A percentile compares a stretch with the other conserved stretches of the same genome.
These are phyloP conservation scores for Aspergillus sp. DNA, from an alignment of 2,329 filamentous ascomycete species.

Conservation along the genomic window DNA sequence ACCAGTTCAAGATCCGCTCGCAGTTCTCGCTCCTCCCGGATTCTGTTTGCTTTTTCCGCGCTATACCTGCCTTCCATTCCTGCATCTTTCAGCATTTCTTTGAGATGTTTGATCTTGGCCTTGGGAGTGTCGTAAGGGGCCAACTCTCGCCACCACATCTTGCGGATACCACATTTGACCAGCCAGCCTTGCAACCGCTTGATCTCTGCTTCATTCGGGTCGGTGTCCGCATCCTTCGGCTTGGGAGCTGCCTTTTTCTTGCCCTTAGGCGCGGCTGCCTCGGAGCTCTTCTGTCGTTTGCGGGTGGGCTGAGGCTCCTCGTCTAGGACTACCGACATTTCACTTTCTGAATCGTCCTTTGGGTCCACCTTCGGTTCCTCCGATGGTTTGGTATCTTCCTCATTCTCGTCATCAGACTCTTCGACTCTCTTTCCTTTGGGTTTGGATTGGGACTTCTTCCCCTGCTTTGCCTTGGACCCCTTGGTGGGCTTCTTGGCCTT, in stretches of 20 bases:
- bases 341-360: slow-evolving; percentile 58
- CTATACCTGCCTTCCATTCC: slow-evolving; percentile 92
- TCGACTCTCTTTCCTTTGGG: slow-evolving; percentile 11
- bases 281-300: slow-evolving; percentile 43
- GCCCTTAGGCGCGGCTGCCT: slow-evolving; percentile 23
- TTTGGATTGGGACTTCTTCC: slow-evolving; percentile 10
- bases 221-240: slow-evolving; percentile 47
- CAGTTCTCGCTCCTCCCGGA: slow-evolving; percentile 84
- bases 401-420: slow-evolving; percentile 14
- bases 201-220: slow-evolving; percentile 73
- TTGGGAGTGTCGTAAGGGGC: slow-evolving; percentile 70
- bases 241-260: slow-evolving; percentile 37
- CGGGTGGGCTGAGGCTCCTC: slow-evolving; percentile 63
- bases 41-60: slow-evolving; percentile 76
- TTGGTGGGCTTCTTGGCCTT: slow-evolving; percentile 15
- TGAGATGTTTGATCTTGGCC: slow-evolving; percentile 81
- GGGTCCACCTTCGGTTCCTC: slow-evolving; percentile 32
- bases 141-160: slow-evolving; percentile 85
- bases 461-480: slow-evolving; percentile 6
- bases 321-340: slow-evolving; percentile 76
- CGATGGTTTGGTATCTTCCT: slow-evolving; percentile 12
- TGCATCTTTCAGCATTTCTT: slow-evolving; percentile 71
- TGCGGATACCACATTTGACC: slow-evolving; percentile 85
- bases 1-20: slow-evolving; percentile 81
- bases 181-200: slow-evolving; percentile 86